Evolutionary conservation across 2,329 filamentous ascomycete species (phyloP), one percentile per base, ranked within the genome.

Genomic region (Dendrostoma leiphaemia): DNA sequence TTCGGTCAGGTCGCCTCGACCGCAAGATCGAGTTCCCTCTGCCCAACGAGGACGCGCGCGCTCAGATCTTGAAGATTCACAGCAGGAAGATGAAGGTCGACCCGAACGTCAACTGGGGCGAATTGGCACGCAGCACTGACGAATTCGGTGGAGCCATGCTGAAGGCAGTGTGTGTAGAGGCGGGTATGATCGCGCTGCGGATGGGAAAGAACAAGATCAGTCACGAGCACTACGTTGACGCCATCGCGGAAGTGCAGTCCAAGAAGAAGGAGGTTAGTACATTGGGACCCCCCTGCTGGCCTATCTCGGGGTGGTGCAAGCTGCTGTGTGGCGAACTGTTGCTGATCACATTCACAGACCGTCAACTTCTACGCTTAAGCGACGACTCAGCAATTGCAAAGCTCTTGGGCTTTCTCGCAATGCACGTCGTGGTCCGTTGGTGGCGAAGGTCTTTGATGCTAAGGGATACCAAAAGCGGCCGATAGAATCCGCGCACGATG

Each of bases 211-310:
- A 88, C 75, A 97, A 97, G 82, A 94, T 99, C 68, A 89, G 89
- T 57, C 94, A 99, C 71, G 94, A 99, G 78, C 91, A 99, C 74
- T 99, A 97, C 69, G 94, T 99, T 48, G 94, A 99, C 78, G 94
- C 94, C 58, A 97, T 99, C 71, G 84, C 91, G 34, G 94, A 99
- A 75, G 94, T 99, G 64, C 91, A 92, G 72, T 86, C 88, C 59
- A 88, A 96, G 86, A 96, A 96, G 88, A 95, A 95, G 83, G 91
- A 95, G 60, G 81, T 84, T 65, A 76, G 81, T 78, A 45, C 19
- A 47, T 15, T 6, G 6, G 17, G 29, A 26, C 26, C 28, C 19
- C 28, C 5, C 3, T 9, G 10, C 13, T 34, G 17, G 6, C 34
- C 8, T 38, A 9, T 10, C 3, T 9, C 24, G 15, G 10, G 32